Conservation (phyloP, 192 early-diverging fungal genomes). For the Entomortierella parvispora region DNA sequence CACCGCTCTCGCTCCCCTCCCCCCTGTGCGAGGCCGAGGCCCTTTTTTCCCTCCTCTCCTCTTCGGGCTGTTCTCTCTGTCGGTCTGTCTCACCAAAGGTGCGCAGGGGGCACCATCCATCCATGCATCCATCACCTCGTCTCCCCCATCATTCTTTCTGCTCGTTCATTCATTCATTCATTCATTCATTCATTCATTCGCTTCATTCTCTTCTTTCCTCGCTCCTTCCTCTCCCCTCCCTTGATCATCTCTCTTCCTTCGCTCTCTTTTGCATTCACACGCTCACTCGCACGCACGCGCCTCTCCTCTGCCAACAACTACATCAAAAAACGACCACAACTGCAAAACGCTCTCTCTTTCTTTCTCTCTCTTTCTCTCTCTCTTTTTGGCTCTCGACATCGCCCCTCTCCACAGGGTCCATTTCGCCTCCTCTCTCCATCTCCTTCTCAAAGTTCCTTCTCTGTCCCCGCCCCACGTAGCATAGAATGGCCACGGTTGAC, state of each 20-base stretch:
- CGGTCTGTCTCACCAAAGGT: background rate
- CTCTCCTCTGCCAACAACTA: background rate
- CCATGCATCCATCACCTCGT: background rate
- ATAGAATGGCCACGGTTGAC: constrained; percentile 16
- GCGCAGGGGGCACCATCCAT: too few relatives aligned
- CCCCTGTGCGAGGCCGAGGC: constrained; percentile 1
- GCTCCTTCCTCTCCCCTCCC: background rate
- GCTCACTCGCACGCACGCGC: background rate
- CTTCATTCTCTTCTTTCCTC: too few relatives aligned
- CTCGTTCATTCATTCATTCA: background rate
- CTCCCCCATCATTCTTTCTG: background rate
- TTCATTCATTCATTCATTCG: too few relatives aligned
- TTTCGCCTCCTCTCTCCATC: background rate
- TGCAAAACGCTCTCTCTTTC: background rate
- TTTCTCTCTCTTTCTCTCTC: background rate
- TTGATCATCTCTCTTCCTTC: background rate
- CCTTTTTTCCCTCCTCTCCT: background rate
- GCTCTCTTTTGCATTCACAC: background rate
- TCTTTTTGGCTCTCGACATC: background rate
- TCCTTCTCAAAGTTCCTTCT: background rate
- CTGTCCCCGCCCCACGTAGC: background rate
- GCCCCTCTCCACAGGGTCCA: background rate
- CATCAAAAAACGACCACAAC: background rate
- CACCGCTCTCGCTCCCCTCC: background rate
- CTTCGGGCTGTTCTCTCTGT: background rate